Conservation (phyloP, 2,329 filamentous ascomycete species). For the Tolypocladium endophyticum region DNA sequence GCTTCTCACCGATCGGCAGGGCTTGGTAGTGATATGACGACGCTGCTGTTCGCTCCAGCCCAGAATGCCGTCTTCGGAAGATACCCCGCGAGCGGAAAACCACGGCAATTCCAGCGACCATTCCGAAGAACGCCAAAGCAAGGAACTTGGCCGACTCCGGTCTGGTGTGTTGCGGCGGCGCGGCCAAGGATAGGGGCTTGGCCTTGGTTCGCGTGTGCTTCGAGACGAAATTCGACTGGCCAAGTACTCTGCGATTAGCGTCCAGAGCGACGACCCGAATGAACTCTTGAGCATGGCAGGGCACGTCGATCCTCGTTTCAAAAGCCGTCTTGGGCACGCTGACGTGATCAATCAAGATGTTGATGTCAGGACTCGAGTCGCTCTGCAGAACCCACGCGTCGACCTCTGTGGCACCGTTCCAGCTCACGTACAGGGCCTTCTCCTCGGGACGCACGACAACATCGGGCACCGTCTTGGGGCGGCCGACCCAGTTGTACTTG, state of each 20-base stretch:
- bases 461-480: constrained; percentile 20
- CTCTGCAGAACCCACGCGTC: constrained; percentile 27
- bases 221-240: not conserved
- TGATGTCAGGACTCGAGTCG: constrained; percentile 1
- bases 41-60: not conserved
- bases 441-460: constrained; percentile 12
- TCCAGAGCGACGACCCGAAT: constrained; percentile 11
- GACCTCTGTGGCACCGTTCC: constrained; percentile 41
- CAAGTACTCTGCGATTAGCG: not conserved
- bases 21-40: not conserved
- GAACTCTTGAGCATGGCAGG: constrained; percentile 6
- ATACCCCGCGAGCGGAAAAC: not conserved
- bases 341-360: constrained; percentile 6
- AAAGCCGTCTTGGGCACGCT: constrained; percentile 8
- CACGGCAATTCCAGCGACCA: not conserved
- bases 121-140: not conserved
- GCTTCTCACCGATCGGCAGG: not conserved
- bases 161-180: not conserved
- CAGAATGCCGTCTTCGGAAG: not conserved
- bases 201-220: not conserved
- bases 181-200: not conserved
- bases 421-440: constrained; percentile 34
- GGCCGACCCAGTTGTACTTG: constrained; percentile 41
- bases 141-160: not conserved
- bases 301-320: constrained; percentile 10